These are phyloP conservation scores for Chaetomium sp. DNA, from an alignment of 2,329 filamentous ascomycete genomes.

Conservation along the genomic window DNA sequence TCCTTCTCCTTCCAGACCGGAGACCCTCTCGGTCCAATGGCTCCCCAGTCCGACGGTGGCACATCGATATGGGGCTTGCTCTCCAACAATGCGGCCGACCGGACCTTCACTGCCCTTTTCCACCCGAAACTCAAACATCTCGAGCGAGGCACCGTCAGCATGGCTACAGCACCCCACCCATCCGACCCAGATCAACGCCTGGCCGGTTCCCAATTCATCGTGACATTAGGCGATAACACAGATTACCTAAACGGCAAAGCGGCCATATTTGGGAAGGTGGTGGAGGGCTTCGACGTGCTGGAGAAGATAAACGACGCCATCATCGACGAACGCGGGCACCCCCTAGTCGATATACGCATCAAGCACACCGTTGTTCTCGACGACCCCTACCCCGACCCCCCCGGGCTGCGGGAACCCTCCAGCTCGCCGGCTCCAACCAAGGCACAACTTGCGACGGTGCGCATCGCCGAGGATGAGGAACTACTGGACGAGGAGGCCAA, in stretches of 20 bases:
- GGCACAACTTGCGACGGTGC: constrained; percentile 84
- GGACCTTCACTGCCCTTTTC: constrained; percentile 81
- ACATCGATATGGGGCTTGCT: constrained; percentile 89
- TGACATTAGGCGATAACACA: constrained; percentile 85
- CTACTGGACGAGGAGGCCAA: constrained; percentile 71
- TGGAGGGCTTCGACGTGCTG: constrained; percentile 90
- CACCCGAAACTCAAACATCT: constrained; percentile 85
- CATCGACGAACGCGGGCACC: constrained; percentile 80
- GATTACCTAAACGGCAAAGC: constrained; percentile 91
- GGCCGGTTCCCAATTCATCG: constrained; percentile 89
- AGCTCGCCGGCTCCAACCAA: constrained; percentile 79
- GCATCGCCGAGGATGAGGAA: constrained; percentile 83
- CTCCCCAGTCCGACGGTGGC: constrained; percentile 84
- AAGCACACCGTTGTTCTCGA: constrained; percentile 91
- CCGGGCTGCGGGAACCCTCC: constrained; percentile 73
- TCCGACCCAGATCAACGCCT: constrained; percentile 79
- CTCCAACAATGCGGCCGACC: constrained; percentile 65
- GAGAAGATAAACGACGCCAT: constrained; percentile 93
- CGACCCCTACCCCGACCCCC: constrained; percentile 85
- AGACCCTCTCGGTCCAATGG: constrained; percentile 86
- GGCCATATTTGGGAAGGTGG: constrained; percentile 93
- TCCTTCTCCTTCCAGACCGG: constrained; percentile 96
- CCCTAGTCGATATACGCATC: constrained; percentile 91
- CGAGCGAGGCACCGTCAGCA: constrained; percentile 90
- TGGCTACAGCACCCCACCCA: constrained; percentile 83